These are phyloP conservation scores for Penicillium sp. DNA, from an alignment of 2,329 filamentous ascomycete genomes.

Conservation along the genomic window DNA sequence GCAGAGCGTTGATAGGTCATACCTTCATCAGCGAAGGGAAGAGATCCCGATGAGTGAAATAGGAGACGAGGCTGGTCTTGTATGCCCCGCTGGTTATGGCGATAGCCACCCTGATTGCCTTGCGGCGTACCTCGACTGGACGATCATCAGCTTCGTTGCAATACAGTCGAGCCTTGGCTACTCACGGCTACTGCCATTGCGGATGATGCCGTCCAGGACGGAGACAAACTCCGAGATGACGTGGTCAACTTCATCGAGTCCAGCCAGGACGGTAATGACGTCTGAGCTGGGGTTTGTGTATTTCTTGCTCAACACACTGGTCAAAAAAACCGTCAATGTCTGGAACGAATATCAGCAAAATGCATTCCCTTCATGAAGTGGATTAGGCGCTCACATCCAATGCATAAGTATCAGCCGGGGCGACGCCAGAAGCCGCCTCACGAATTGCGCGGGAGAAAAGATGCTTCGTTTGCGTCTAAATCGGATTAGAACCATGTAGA, in stretches of 20 bases:
- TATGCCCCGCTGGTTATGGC: conserved; percentile 90
- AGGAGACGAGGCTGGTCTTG: conserved; percentile 87
- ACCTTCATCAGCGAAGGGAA: conserved; percentile 96
- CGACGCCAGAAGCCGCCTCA: conserved; percentile 58
- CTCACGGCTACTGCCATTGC: conserved; percentile 67
- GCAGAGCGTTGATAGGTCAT: conserved; percentile 15
- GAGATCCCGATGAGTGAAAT: conserved; percentile 89
- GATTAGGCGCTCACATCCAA: conserved; percentile 62
- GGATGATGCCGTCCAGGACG: conserved; percentile 75
- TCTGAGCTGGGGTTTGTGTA: conserved; percentile 95
- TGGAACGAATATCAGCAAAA: conserved; percentile 48
- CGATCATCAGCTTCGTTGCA: conserved; percentile 3
- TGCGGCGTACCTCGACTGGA: conserved; percentile 67
- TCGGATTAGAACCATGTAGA: neutral
- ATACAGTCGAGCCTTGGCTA: conserved; percentile 7
- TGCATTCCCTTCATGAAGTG: neutral
- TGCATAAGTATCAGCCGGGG: conserved; percentile 68
- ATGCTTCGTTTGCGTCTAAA: conserved; percentile 63
- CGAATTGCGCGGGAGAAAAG: conserved; percentile 71
- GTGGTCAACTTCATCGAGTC: conserved; percentile 79
- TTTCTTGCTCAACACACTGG: conserved; percentile 75
- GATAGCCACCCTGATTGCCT: conserved; percentile 75
- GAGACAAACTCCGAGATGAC: conserved; percentile 86
- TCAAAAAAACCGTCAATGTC: conserved; percentile 86
- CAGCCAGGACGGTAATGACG: conserved; percentile 83